phyloP scores from a whole-genome alignment of 75 land plant species.

The Gnetum montanum region DNA sequence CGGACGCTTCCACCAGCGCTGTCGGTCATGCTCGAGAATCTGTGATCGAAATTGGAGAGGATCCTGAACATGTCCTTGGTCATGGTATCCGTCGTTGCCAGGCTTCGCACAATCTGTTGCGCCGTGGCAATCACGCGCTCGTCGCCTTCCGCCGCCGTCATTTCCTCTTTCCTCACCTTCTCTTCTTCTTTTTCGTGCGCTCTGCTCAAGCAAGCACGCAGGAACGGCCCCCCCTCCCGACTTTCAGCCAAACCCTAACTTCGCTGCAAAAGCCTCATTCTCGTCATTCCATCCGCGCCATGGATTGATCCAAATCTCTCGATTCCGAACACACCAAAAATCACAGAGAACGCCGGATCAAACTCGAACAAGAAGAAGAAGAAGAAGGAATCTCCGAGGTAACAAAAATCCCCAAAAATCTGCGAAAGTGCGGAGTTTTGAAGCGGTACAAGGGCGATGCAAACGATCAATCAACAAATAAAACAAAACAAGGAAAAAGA shows the following conservation, averaged over 20 bases:
- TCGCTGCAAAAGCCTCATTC: no score
- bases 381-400: no score
- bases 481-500: no score
- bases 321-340: no score
- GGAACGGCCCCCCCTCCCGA: neutral
- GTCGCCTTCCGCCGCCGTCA: conserved; percentile 8
- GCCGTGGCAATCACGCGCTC: conserved; percentile 19
- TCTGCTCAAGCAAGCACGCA: neutral
- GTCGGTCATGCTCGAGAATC: conserved; percentile 12
- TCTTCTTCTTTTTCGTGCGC: neutral
- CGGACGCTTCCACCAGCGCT: neutral
- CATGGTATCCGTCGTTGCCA: conserved; percentile 8
- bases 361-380: no score
- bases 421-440: no score
- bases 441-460: no score
- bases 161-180: neutral
- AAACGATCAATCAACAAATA: no score
- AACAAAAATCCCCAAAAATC: no score
- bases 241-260: neutral
- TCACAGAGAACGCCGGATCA: no score
- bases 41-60: conserved; percentile 9
- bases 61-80: conserved; percentile 14
- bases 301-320: no score
- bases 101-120: conserved; percentile 13
- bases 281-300: no score